Evolutionary conservation across 768 basidiomycete species (phyloP), one percentile per base, ranked within the genome.

Genomic region (Termitomyces sp.): DNA sequence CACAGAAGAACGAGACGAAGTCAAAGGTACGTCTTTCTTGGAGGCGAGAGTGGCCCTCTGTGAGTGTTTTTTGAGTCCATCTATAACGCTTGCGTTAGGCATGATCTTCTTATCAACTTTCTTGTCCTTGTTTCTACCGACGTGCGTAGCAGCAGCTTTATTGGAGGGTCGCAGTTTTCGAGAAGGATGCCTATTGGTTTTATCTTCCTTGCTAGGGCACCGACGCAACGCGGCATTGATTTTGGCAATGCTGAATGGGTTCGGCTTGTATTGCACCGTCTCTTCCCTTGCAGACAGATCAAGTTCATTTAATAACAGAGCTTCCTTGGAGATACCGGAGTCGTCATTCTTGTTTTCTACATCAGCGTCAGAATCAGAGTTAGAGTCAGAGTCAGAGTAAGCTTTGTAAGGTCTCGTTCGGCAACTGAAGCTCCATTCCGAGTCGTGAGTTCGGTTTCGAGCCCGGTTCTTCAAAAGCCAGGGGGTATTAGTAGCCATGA

Each of bases 231-330:
- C 80, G 42, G 89, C 90, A 59, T 92, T 92, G 30, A 88, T 82
- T 62, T 83, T 87, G 3, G 90, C 89, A 54, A 92, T 89, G 53
- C 80, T 81, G 78, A 88, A 92, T 0, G 90, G 90, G 63, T 90
- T 91, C 0, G 87, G 80, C 48, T 81, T 87, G 71, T 83, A 90
- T 6, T 71, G 65, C 1, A 84, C 88, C 32, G 74, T 66, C 51
- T 90, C 89, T 51, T 79, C 70, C 19, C 89, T 74, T 2, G 71
- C 63, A 0, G 84, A 77, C 1, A 90, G 68, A 59, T 90, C 87
- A 47, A 90, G 65, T 22, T 84, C 81, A 2, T 75, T 68, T 46
- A 80, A 44, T 8, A 71, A 57, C 38, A 62, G 57, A 28, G 59
- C 56, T 53, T 72, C 68, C 22, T 66, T 62, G 6, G 66, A 63